These are phyloP conservation scores for Esteya vermicola DNA, from an alignment of 2,329 filamentous ascomycete species.

Conservation along the genomic window DNA sequence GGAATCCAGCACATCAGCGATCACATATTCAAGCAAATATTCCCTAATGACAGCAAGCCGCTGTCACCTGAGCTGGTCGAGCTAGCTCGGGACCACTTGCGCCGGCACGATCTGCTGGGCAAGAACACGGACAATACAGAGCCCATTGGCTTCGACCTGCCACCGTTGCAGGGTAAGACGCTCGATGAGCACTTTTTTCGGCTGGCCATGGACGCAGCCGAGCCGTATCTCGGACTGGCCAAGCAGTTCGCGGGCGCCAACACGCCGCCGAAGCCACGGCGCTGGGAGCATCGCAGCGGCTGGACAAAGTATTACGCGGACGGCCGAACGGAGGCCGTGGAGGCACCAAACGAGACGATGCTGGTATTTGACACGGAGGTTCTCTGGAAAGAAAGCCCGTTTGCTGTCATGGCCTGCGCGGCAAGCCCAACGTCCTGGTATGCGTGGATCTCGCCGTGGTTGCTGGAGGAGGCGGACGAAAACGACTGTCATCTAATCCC, in stretches of 20 bases:
- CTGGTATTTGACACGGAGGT: conserved; percentile 94
- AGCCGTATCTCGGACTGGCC: conserved; percentile 65
- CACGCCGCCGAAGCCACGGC: conserved; percentile 43
- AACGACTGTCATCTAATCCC: conserved; percentile 68
- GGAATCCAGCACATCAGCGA: conserved; percentile 86
- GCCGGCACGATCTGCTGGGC: conserved; percentile 71
- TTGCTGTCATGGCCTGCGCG: conserved; percentile 94
- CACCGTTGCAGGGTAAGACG: conserved; percentile 60
- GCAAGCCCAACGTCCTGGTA: conserved; percentile 88
- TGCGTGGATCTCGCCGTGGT: conserved; percentile 91
- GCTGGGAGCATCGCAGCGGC: conserved; percentile 69
- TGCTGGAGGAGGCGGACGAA: conserved; percentile 69
- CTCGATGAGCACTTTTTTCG: conserved; percentile 91
- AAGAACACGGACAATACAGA: conserved; percentile 69
- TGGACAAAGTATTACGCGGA: conserved; percentile 88
- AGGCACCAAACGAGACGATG: conserved; percentile 65
- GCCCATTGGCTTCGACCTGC: conserved; percentile 78
- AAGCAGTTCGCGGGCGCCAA: conserved; percentile 56
- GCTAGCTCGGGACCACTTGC: conserved; percentile 69
- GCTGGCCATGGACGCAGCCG: conserved; percentile 72
- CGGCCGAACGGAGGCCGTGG: conserved; percentile 54
- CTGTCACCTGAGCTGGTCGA: conserved; percentile 60
- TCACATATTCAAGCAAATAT: conserved; percentile 72
- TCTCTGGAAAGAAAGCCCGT: conserved; percentile 85
- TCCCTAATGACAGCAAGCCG: conserved; percentile 41